Base-by-base conservation (phyloP, 2,329 filamentous ascomycete species). In the Colletotrichum sp. region DNA sequence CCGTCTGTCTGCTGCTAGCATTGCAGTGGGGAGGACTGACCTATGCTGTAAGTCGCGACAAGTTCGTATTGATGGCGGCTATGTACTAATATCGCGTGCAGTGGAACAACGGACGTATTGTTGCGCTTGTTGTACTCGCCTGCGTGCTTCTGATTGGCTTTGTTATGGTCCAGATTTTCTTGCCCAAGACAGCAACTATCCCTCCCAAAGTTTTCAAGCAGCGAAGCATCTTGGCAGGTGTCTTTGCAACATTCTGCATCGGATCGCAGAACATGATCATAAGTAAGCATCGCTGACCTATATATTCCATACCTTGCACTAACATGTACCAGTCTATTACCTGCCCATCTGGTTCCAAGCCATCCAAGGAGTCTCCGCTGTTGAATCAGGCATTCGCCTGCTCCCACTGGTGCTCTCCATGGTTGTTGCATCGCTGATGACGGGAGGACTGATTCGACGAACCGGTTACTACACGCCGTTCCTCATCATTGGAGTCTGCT, bases 191-290 rank as follows among this genome's bases (percentile, higher is more conserved):
- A 6, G 87, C 86, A 6, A 89, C 85, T 0, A 82, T 88, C 3
- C 86, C 87, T 8, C 82, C 84, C 2, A 83, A 84, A 30, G 84
- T 88, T 73, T 78, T 88, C 34, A 82, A 79, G 38, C 82, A 86
- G 67, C 84, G 86, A 5, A 83, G 82, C 8, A 83, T 89, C n/a
- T 80, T 89, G 7, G 86, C 86, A 7, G 88, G 87, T 0, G 82
- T 86, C 2, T 82, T 84, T 15, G 87, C 86, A 74, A 86, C 87
- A 77, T 82, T 89, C n/a, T 88, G 88, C 72, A 78, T 88, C 5
- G 82, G 87, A 1, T 87, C 86, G 1, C 82, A 84, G 30, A 90
- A 92, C 88, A 84, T 92, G 77, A 85, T 91, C 81, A 81, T 87
- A 34, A 69, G 82, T 82, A 76, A 36, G 79, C 79, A 86, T 24